These are phyloP conservation scores for Blumeriella jaapii DNA, from an alignment of 2,329 filamentous ascomycete species.

Conservation along the genomic window DNA sequence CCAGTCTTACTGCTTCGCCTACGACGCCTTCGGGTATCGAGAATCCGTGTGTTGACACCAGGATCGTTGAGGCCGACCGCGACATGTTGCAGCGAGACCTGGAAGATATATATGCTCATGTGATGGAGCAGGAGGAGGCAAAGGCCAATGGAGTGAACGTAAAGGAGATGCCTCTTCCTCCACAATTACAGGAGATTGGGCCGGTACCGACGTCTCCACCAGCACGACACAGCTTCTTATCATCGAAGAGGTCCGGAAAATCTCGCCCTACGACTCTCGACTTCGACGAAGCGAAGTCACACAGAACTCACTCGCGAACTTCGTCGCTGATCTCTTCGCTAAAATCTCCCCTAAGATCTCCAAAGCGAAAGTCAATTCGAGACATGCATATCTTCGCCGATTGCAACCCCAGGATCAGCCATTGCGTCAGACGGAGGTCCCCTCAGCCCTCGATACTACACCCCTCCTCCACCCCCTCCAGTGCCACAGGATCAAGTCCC, in stretches of 20 bases:
- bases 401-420: constrained; percentile 50
- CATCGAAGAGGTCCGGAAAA: constrained; percentile 37
- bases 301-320: constrained; percentile 38
- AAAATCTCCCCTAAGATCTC: constrained; percentile 49
- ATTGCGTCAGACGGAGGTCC: constrained; percentile 44
- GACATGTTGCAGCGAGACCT: constrained; percentile 70
- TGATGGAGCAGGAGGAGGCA: constrained; percentile 76
- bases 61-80: constrained; percentile 62
- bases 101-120: constrained; percentile 81
- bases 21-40: constrained; percentile 31
- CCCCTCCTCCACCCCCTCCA: constrained; percentile 44
- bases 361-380: constrained; percentile 31
- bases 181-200: constrained; percentile 17
- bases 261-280: constrained; percentile 31
- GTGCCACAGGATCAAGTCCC: constrained; percentile 37
- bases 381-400: constrained; percentile 48
- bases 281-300: constrained; percentile 31
- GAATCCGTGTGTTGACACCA: constrained; percentile 63
- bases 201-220: constrained; percentile 22
- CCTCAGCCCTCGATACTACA: constrained; percentile 47
- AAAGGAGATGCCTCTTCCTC: constrained; percentile 30
- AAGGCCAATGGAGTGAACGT: constrained; percentile 44
- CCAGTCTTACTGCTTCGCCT: constrained; percentile 29
- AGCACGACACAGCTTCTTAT: constrained; percentile 23
- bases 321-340: constrained; percentile 51